Percentiles rank a stretch among this genome's conserved stretches.
Evolutionary conservation across 345 rosid species (phyloP).

Genomic region (Lepidium sativum): DNA sequence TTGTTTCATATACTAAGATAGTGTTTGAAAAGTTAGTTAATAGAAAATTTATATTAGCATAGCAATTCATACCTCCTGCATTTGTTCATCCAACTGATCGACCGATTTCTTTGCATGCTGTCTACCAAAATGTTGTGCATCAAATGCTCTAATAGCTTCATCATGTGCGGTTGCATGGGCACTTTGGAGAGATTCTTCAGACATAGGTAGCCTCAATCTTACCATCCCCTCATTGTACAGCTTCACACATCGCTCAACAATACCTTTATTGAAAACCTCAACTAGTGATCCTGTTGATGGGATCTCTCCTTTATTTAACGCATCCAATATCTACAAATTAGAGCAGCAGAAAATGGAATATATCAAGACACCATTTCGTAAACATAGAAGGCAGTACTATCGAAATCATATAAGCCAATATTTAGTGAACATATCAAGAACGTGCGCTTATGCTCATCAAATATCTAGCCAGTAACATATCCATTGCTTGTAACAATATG

Average conservation of each 20-base stretch:
- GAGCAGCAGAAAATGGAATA: slow-evolving; percentile 5
- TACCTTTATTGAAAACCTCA: slow-evolving; percentile 92
- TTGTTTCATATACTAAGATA: not conserved
- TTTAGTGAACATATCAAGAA: not conserved
- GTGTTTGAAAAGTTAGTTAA: not conserved
- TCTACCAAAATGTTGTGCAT: slow-evolving; percentile 91
- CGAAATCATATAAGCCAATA: not conserved
- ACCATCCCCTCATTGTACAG: slow-evolving; percentile 63
- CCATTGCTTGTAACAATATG: not conserved
- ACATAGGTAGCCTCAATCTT: slow-evolving; percentile 54
- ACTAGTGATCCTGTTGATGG: slow-evolving; percentile 99
- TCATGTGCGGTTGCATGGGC: slow-evolving; percentile 54
- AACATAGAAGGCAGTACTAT: not conserved
- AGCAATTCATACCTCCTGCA: slow-evolving; percentile 54
- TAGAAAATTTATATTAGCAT: not conserved
- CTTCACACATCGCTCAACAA: slow-evolving; percentile 80
- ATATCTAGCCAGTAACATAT: not conserved
- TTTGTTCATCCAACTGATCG: slow-evolving; percentile 69
- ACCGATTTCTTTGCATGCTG: slow-evolving; percentile 84
- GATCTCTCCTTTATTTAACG: slow-evolving; percentile 97
- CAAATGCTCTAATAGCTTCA: slow-evolving; percentile 58
- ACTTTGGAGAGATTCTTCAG: slow-evolving; percentile 55
- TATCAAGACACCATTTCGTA: not conserved
- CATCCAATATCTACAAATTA: slow-evolving; percentile 79
- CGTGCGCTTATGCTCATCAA: not conserved